Conservation (phyloP, 805 yeast species). For the Candida sanyiensis region DNA sequence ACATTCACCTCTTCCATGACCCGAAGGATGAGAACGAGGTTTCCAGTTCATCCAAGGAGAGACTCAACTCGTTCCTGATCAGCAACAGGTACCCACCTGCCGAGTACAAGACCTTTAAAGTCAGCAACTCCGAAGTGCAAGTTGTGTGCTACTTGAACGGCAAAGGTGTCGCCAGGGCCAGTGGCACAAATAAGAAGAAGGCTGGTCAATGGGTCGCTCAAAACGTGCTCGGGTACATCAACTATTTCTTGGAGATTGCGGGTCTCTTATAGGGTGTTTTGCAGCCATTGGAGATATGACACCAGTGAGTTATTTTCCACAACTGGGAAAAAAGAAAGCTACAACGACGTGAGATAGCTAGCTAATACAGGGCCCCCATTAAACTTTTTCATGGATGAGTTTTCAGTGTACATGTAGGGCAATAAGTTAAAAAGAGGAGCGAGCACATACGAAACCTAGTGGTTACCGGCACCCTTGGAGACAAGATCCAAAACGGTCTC, state of each 20-base stretch:
- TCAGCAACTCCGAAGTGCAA: constrained; percentile 17
- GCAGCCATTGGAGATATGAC: no score
- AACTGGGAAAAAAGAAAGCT: no score
- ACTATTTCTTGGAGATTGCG: constrained; percentile 6
- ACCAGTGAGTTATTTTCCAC: no score
- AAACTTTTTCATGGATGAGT: neutral
- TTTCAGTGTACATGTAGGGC: neutral
- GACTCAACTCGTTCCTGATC: constrained; percentile 12
- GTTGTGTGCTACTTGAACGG: constrained; percentile 14
- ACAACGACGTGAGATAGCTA: no score
- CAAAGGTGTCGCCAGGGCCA: constrained; percentile 14
- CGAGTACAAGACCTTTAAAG: constrained; percentile 17
- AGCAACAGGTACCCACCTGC: constrained; percentile 12
- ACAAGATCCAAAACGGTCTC: constrained; percentile 90
- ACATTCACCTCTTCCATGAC: constrained; percentile 1
- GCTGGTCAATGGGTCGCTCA: constrained; percentile 22
- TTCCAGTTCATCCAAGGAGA: constrained; percentile 16
- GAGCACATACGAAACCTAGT: constrained; percentile 4
- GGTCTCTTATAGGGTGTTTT: no score
- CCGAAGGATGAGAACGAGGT: constrained; percentile 5
- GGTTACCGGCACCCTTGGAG: constrained; percentile 37
- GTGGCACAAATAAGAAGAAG: constrained; percentile 18
- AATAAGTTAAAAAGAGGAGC: neutral
- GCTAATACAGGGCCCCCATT: neutral
- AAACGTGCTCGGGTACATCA: constrained; percentile 13